A percentile compares a stretch with the other conserved stretches of the same genome.
These are phyloP conservation scores for Raffaelea deltoideospora DNA, from an alignment of 2,329 filamentous ascomycete species.

Conservation along the genomic window DNA sequence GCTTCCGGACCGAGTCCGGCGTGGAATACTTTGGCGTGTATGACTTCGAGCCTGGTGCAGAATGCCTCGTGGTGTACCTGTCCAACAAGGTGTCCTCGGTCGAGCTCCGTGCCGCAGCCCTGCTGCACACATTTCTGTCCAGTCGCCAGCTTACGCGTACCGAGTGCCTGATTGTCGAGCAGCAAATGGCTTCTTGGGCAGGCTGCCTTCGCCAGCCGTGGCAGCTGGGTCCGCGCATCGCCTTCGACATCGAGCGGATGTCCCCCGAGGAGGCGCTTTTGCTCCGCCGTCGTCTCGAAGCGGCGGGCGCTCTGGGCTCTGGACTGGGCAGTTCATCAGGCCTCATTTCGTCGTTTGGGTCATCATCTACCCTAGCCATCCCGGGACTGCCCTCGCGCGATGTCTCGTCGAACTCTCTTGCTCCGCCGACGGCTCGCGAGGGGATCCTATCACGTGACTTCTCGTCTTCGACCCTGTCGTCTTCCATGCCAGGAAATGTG, in stretches of 20 bases:
- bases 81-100: conserved; percentile 25
- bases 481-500: too few species aligned
- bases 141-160: conserved; percentile 20
- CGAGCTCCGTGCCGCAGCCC: conserved; percentile 22
- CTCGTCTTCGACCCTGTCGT: too few species aligned
- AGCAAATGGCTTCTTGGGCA: conserved; percentile 19
- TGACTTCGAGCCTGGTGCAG: conserved; percentile 8
- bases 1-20: conserved; percentile 10
- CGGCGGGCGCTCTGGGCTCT: too few species aligned
- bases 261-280: conserved; percentile 24
- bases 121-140: conserved; percentile 28
- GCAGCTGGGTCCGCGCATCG: conserved; percentile 16
- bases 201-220: conserved; percentile 12
- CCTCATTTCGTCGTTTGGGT: too few species aligned
- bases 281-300: conserved; percentile 18
- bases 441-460: too few species aligned
- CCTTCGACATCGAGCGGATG: conserved; percentile 24
- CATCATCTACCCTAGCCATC: too few species aligned
- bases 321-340: too few species aligned
- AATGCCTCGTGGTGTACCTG: conserved; percentile 20
- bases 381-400: too few species aligned
- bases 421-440: too few species aligned
- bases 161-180: conserved; percentile 22
- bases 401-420: too few species aligned
- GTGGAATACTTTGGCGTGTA: conserved; percentile 11